Base-by-base conservation (phyloP, 2,329 filamentous ascomycete species). In the Claviceps purpurea region DNA sequence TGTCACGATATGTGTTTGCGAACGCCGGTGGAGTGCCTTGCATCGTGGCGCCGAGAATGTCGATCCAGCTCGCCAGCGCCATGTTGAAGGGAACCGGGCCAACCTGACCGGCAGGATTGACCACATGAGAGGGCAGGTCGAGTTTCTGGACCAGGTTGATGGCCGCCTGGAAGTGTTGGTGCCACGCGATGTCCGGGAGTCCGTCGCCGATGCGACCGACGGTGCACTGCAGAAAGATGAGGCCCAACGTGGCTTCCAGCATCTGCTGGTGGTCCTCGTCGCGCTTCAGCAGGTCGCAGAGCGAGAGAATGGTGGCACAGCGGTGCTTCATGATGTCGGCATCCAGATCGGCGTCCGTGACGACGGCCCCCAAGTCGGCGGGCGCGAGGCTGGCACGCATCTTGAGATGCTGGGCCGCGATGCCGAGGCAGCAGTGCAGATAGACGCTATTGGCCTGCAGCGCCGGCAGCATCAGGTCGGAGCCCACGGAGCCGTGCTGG, bases 181-280 rank as follows among this genome's bases (percentile, higher is more conserved):
- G 87, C 93, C 93, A 98, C 22, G 90, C 84, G 60, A 97, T 95
- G 65, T 97, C 90, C 16, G 88, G 85, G 24, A 96, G 80, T 47
- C 79, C 79, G 64, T 96, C 89, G 60, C 93, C 85, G 39, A 85
- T 82, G 61, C 87, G 81, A 51, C 91, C 91, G 57, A 97, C 91
- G 26, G 88, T 85, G 70, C 87, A 93, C 65, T 95, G 89, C 73
- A 96, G 94, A 72, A 95, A 93, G 65, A 96, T 95, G 80, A 97
- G 89, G 50, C 87, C 89, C 5, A 97, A 77, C 0, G 90, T 89
- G 1, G 91, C 89, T 68, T 97, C 91, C 13, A 97, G 81, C 60
- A 95, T 94, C 66, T 93, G 81, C 54, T 85, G 78, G 65, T 95
- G 89, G 64, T 95, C 77, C 63, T 84, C 83, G 64, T 96, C 89